These are phyloP conservation scores for Verticillium dahliae DNA, from an alignment of 2,329 filamentous ascomycete species.

Conservation along the genomic window DNA sequence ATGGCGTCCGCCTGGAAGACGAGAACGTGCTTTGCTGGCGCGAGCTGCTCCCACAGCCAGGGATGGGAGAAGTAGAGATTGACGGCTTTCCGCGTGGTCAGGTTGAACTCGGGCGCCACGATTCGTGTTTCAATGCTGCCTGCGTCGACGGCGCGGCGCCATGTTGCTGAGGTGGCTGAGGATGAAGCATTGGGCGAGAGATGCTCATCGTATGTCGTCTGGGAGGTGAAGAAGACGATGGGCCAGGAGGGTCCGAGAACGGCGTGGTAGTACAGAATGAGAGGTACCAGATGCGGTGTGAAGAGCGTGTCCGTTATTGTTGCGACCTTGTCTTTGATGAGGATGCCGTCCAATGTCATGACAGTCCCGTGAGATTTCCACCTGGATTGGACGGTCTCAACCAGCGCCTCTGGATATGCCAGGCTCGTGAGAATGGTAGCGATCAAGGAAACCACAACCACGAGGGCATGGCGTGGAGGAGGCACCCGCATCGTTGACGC, in stretches of 20 bases:
- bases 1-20: conserved; percentile 32
- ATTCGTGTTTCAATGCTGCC: not conserved
- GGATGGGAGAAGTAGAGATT: conserved; percentile 17
- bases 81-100: not conserved
- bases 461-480: not conserved
- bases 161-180: conserved; percentile 28
- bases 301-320: conserved; percentile 26
- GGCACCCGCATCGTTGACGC: not conserved
- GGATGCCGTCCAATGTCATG: not conserved
- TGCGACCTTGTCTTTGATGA: conserved; percentile 16
- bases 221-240: conserved; percentile 33
- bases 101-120: not conserved
- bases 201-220: conserved; percentile 15
- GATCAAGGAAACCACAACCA: not conserved
- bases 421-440: not conserved
- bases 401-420: not conserved
- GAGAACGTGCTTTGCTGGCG: conserved; percentile 23
- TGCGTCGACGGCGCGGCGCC: conserved; percentile 12
- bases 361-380: not conserved
- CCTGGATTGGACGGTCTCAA: not conserved
- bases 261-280: conserved; percentile 30
- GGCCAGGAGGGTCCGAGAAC: conserved; percentile 37
- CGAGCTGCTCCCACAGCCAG: conserved; percentile 30
- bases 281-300: conserved; percentile 19
- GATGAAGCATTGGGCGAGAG: conserved; percentile 20